These are phyloP conservation scores for Effrenium voratum DNA, from an alignment of 73 alveolate genomes.

Conservation along the genomic window DNA sequence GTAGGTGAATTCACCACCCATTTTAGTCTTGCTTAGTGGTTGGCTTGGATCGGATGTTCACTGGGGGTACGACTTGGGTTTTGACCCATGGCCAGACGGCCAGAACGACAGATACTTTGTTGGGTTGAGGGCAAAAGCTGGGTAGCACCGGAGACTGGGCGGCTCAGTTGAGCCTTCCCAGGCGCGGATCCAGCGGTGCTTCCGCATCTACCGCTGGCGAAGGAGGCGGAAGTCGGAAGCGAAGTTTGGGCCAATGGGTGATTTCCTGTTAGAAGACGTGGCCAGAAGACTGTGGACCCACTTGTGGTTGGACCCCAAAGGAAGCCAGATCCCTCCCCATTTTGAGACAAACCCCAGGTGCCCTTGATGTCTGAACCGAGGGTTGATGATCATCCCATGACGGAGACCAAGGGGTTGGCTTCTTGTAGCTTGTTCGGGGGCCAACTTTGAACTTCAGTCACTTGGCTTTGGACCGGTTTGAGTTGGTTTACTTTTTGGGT, in stretches of 20 bases:
- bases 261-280: neutral
- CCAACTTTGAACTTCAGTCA: too few relatives aligned
- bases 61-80: neutral
- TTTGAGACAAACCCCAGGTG: too few relatives aligned
- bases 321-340: too few relatives aligned
- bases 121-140: neutral
- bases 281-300: neutral
- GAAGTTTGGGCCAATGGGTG: neutral
- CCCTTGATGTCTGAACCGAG: too few relatives aligned
- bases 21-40: too few relatives aligned
- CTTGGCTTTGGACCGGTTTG: too few relatives aligned
- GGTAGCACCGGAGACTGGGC: neutral
- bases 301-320: neutral
- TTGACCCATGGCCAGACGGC: neutral
- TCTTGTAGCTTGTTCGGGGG: too few relatives aligned
- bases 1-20: too few relatives aligned
- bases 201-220: constrained; percentile 72
- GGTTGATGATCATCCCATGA: too few relatives aligned
- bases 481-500: too few relatives aligned
- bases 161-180: neutral
- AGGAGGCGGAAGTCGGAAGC: neutral
- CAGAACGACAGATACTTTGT: neutral
- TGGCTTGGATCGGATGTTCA: too few relatives aligned
- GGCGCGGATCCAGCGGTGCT: constrained; percentile 77
- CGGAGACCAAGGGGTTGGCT: too few relatives aligned